Conservation (phyloP, 441 rosid genomes). For the Jatropha podagrica region DNA sequence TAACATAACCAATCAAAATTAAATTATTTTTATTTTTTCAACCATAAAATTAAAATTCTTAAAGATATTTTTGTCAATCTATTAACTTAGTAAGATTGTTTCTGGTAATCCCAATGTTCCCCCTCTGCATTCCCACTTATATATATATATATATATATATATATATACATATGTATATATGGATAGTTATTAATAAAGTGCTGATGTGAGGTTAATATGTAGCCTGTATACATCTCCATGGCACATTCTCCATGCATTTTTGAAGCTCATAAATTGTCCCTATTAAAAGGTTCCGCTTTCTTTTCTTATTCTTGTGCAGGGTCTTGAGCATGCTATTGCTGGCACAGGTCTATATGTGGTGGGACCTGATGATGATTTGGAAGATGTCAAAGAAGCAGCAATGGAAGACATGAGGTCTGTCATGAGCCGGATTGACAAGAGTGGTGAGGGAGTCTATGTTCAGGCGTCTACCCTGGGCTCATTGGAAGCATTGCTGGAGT, state of each 20-base stretch:
- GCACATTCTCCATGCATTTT: not conserved
- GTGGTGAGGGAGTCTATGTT: constrained; percentile 92
- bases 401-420: constrained; percentile 91
- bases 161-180: no score
- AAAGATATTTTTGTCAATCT: no score
- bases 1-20: no score
- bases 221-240: constrained; percentile 2
- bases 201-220: not conserved
- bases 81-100: no score
- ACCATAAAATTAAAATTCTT: no score
- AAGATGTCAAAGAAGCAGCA: constrained; percentile 59
- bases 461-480: constrained; percentile 97
- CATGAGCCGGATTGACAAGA: constrained; percentile 78
- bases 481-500: constrained; percentile 91
- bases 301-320: constrained; percentile 44
- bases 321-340: constrained; percentile 94
- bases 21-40: no score
- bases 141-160: no score
- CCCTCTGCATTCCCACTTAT: no score
- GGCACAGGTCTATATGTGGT: constrained; percentile 84
- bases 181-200: not conserved
- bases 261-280: not conserved
- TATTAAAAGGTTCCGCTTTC: constrained; percentile 11
- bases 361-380: constrained; percentile 78
- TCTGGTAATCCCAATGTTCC: no score